A percentile compares a stretch with the other conserved stretches of the same genome.
These are phyloP conservation scores for Annulohypoxylon maeteangense DNA, from an alignment of 495 filamentous ascomycete species.

Conservation along the genomic window DNA sequence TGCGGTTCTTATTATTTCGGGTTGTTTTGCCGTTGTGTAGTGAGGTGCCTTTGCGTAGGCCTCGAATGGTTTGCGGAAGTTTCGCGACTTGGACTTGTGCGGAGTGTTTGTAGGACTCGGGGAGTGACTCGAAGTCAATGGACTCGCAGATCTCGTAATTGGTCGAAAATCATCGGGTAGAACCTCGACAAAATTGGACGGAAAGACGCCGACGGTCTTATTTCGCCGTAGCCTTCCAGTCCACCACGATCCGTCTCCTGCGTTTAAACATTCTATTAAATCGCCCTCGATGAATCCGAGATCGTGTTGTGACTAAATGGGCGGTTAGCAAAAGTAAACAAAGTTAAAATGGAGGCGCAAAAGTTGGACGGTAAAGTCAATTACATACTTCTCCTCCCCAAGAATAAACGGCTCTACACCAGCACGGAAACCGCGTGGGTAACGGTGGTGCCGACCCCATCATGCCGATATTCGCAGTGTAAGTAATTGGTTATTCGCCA, in stretches of 20 bases:
- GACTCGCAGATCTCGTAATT: constrained; percentile 79
- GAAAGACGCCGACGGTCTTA: constrained; percentile 89
- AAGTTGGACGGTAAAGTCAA: neutral
- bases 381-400: constrained; percentile 88
- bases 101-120: constrained; percentile 63
- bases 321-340: constrained; percentile 36
- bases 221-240: constrained; percentile 90
- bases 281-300: constrained; percentile 97
- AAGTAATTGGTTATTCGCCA: constrained; percentile 37
- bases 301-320: constrained; percentile 79
- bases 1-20: constrained; percentile 52
- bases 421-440: constrained; percentile 91
- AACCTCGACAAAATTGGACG: constrained; percentile 96
- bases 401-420: constrained; percentile 94
- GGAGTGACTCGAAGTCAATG: constrained; percentile 65
- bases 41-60: constrained; percentile 71
- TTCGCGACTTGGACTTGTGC: constrained; percentile 65
- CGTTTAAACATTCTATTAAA: constrained; percentile 96
- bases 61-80: constrained; percentile 76
- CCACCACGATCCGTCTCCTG: constrained; percentile 98
- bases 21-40: constrained; percentile 61
- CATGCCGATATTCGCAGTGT: constrained; percentile 37
- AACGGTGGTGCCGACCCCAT: constrained; percentile 69
- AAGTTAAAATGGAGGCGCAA: constrained; percentile 22
- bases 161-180: constrained; percentile 86